Conservation (phyloP, 371 early-diverging fungal species). For the Thermomucor indicae-seudaticae region DNA sequence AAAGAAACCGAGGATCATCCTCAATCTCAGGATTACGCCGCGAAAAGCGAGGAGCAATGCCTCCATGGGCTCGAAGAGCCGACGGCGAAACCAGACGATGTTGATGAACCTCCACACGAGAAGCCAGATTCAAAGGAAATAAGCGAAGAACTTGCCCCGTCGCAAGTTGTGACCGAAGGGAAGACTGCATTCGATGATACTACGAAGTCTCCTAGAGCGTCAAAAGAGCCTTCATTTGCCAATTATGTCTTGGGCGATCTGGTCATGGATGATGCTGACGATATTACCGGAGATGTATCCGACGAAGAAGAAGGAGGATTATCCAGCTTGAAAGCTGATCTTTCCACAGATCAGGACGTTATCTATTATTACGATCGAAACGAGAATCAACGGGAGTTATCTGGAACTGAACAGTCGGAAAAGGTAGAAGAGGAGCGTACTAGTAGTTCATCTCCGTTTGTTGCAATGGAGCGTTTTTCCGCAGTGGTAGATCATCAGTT, state of each 20-base stretch:
- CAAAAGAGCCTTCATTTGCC: constrained; percentile 9
- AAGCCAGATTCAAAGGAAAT: neutral
- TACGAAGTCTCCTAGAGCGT: neutral
- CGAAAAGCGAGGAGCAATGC: neutral
- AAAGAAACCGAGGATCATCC: neutral
- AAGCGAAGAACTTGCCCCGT: neutral
- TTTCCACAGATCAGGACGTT: constrained; percentile 24
- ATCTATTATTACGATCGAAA: too few species aligned
- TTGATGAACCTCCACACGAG: neutral
- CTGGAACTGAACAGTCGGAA: constrained; percentile 11
- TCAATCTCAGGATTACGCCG: neutral
- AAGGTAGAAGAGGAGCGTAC: constrained; percentile 16
- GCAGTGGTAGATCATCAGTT: constrained; percentile 26
- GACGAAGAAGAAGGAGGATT: constrained; percentile 9
- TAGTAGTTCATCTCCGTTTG: constrained; percentile 13
- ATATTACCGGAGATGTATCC: constrained; percentile 1
- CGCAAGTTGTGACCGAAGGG: neutral
- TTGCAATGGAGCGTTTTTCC: constrained; percentile 29
- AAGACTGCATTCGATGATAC: neutral
- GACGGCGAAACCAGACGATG: neutral
- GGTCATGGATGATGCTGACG: constrained; percentile 5
- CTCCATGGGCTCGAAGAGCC: neutral
- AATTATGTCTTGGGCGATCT: constrained; percentile 10
- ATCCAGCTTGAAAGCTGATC: constrained; percentile 19
- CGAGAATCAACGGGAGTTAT: neutral